Percentiles rank a stretch among this genome's conserved stretches.
phyloP scores from a whole-genome alignment of 306 rosid species.

The Trifolium fragiferum region DNA sequence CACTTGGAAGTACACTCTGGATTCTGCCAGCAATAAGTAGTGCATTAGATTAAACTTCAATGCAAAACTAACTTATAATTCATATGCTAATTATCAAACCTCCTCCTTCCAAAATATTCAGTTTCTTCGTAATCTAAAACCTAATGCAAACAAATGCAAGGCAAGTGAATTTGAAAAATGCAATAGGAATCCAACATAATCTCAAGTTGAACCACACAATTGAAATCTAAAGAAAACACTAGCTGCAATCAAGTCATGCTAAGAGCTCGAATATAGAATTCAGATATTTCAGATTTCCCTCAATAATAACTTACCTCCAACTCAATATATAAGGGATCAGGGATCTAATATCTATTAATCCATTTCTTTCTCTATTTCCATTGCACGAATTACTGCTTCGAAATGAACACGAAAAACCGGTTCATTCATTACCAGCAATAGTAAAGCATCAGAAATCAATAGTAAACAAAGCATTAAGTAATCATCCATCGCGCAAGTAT shows the following conservation, averaged over 20 bases:
- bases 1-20: constrained; percentile 3
- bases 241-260: background rate
- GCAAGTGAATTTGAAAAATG: background rate
- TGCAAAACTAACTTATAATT: constrained; percentile 12
- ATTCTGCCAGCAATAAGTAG: constrained; percentile 16
- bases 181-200: background rate
- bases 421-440: background rate
- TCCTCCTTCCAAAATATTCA: background rate
- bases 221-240: background rate
- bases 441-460: background rate
- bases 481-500: background rate
- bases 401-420: background rate
- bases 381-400: background rate
- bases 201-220: constrained; percentile 16
- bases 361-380: background rate
- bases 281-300: background rate
- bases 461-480: background rate
- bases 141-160: background rate
- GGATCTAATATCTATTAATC: background rate
- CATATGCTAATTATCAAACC: background rate
- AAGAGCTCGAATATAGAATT: background rate
- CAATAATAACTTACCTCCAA: background rate
- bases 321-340: background rate
- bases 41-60: constrained; percentile 27
- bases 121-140: constrained; percentile 25